A percentile compares a stretch with the other conserved stretches of the same genome.
phyloP scores from a whole-genome alignment of 2,329 filamentous ascomycete genomes.

The Simplicillium aogashimaense region DNA sequence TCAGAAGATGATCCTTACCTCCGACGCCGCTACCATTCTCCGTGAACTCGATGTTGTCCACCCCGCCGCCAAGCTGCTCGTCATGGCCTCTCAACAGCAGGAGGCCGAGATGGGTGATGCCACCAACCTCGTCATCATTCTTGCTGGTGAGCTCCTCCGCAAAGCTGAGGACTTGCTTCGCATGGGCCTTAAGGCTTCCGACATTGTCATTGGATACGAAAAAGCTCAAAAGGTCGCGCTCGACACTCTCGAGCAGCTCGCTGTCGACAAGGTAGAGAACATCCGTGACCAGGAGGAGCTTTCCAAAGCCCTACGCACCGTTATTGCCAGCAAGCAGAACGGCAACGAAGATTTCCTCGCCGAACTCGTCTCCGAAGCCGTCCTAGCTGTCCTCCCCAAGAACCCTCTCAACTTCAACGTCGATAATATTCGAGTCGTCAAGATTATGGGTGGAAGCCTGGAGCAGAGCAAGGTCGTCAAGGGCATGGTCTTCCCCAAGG shows the following conservation, averaged over 20 bases:
- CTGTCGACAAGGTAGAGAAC: slow-evolving; percentile 83
- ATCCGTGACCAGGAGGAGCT: slow-evolving; percentile 73
- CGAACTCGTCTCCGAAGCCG: slow-evolving; percentile 73
- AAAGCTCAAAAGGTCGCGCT: slow-evolving; percentile 85
- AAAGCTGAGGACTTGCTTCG: slow-evolving; percentile 95
- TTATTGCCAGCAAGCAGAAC: slow-evolving; percentile 93
- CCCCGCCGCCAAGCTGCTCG: slow-evolving; percentile 90
- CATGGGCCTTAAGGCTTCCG: slow-evolving; percentile 97
- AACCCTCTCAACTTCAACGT: slow-evolving; percentile 96
- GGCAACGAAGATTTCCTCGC: slow-evolving; percentile 86
- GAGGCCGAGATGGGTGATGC: slow-evolving; percentile 98
- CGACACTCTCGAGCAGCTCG: slow-evolving; percentile 75
- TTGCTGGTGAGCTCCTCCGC: slow-evolving; percentile 89
- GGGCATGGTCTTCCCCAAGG: slow-evolving; percentile 96
- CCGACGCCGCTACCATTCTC: slow-evolving; percentile 93
- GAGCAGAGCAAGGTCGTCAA: slow-evolving; percentile 91
- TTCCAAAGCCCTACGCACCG: slow-evolving; percentile 89
- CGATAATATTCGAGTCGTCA: slow-evolving; percentile 96
- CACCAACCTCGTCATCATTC: slow-evolving; percentile 91
- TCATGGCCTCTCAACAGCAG: slow-evolving; percentile 99
- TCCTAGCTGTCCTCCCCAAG: slow-evolving; percentile 85
- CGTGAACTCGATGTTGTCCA: slow-evolving; percentile 97
- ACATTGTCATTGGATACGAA: slow-evolving; percentile 94
- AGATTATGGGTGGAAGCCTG: slow-evolving; percentile 97
- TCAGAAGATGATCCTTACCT: slow-evolving; percentile 98